These are phyloP conservation scores for Fusarium annulatum DNA, from an alignment of 2,329 filamentous ascomycete species.

Conservation along the genomic window DNA sequence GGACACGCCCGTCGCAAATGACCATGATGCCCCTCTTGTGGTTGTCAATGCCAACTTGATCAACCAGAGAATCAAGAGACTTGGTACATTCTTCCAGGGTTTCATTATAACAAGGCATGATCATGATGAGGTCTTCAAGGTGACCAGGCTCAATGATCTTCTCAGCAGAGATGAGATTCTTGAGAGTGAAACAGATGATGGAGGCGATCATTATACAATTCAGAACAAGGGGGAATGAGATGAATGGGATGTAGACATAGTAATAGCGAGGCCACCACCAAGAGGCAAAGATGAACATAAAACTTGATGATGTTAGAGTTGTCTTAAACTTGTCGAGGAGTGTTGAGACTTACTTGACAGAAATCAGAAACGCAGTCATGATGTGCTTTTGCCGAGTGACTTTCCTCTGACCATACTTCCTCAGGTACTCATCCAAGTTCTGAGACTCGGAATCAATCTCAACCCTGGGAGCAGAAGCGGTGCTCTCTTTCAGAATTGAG, in stretches of 20 bases:
- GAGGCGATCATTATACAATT: constrained; percentile 44
- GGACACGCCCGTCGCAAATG: constrained; percentile 41
- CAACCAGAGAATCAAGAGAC: constrained; percentile 47
- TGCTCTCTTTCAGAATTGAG: not conserved
- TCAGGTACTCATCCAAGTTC: constrained; percentile 24
- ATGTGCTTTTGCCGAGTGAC: constrained; percentile 27
- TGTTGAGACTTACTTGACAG: constrained; percentile 12
- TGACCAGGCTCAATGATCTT: constrained; percentile 33
- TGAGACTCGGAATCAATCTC: constrained; percentile 29
- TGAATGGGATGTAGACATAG: constrained; percentile 41
- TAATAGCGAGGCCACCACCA: constrained; percentile 44
- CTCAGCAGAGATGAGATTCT: constrained; percentile 26
- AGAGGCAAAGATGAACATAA: constrained; percentile 42
- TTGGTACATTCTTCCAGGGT: constrained; percentile 51
- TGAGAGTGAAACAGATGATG: constrained; percentile 28
- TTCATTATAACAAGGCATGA: constrained; percentile 58
- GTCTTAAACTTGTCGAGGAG: fast-evolving
- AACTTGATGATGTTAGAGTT: constrained; percentile 7
- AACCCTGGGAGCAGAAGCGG: not conserved
- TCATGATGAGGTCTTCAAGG: constrained; percentile 51
- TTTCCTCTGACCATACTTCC: constrained; percentile 18
- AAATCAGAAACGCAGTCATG: constrained; percentile 26
- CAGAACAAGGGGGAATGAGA: constrained; percentile 41
- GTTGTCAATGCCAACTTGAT: constrained; percentile 34
- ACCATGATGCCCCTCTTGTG: constrained; percentile 40